Evolutionary conservation across 2,329 filamentous ascomycete species (phyloP), one percentile per base, ranked within the genome.

Genomic region (Cryphonectria naterciae): DNA sequence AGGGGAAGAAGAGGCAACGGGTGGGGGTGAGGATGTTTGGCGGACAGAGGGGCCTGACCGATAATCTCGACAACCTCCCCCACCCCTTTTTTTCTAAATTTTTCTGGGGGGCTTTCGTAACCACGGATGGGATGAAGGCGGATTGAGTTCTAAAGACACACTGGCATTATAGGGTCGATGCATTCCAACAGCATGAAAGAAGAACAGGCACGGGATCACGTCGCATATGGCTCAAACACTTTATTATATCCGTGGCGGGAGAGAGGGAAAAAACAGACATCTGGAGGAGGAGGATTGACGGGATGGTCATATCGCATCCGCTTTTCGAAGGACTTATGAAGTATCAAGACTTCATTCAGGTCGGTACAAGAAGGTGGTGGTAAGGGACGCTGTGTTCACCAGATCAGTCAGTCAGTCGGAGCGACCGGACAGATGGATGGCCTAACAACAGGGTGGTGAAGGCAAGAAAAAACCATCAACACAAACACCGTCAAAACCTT

Each of bases 91-190:
- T 39, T 22, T 46, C 5, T 10, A n/a, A 22, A 49, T 22, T 49
- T 22, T 49, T 10, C 7, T 2, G 1, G 17, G 43, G 19, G 22
- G 28, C 43, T 64, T 46, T 54, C 25, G 63, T 17, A 52, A 52
- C 17, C 19, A 28, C 25, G 32, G 15, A 32, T 10, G 17, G 13
- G 25, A 35, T 15, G 43, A n/a, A 35, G 43, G 17, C 13, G 13
- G 43, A 63, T 22, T 15, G 17, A 43, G n/a, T 43, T 52, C 43
- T n/a, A 35, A 28, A 41, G 28, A 65, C 43, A 65, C 41, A 65
- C 25, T 28, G 63, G 43, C 46, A 65, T 52, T 65, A 65, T 46
- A 22, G 15, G 63, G 43, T 46, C 46, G 63, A 65, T 65, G 63
- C 63, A 65, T 52, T 35, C 7, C 43, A 49, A 19, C 63, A 65